A percentile compares a stretch with the other conserved stretches of the same genome.
Conservation (phyloP, 345 rosid species). For the Melaleuca alternifolia region DNA sequence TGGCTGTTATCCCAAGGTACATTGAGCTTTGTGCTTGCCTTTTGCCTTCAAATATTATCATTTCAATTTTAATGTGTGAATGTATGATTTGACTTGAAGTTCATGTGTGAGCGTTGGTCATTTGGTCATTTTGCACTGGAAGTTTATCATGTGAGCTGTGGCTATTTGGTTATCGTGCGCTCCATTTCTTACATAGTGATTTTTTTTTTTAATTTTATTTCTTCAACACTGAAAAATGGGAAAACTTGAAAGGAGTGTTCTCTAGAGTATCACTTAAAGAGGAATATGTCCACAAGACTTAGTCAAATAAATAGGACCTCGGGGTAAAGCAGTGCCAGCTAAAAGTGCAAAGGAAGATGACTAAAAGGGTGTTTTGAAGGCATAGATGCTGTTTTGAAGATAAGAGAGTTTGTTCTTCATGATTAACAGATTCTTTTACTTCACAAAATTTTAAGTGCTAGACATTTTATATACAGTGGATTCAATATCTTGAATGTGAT, state of each 20-base stretch:
- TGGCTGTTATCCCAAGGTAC: slow-evolving; percentile 66
- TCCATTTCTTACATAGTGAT: neutral
- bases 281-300: neutral
- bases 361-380: neutral
- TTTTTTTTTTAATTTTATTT: too few species aligned
- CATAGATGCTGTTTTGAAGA: neutral
- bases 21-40: neutral
- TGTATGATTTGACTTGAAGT: neutral
- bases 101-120: neutral
- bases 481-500: neutral
- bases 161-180: neutral
- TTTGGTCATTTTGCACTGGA: neutral
- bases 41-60: neutral
- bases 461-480: neutral
- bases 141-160: neutral
- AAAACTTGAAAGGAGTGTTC: neutral
- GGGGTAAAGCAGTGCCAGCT: neutral
- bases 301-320: neutral
- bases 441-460: neutral
- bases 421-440: neutral
- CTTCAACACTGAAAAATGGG: neutral
- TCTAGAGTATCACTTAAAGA: neutral
- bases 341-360: neutral
- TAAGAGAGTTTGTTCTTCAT: neutral
- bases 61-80: neutral